These are phyloP conservation scores for Bertia moriformis DNA, from an alignment of 2,329 filamentous ascomycete genomes.

Conservation along the genomic window DNA sequence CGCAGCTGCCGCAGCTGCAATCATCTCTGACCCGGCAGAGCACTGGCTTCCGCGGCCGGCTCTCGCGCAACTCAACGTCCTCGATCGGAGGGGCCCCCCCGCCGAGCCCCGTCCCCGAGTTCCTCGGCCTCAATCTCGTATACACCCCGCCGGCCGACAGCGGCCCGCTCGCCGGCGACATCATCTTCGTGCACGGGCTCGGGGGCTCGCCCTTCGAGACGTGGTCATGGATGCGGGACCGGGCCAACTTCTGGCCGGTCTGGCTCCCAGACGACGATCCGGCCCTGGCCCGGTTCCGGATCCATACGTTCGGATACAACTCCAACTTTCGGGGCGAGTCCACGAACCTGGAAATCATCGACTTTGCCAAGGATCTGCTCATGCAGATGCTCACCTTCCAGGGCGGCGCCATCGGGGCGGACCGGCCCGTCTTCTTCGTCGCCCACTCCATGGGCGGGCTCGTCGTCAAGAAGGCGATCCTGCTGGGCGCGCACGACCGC, in stretches of 20 bases:
- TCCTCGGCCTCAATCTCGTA: slow-evolving; percentile 3
- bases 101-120: neutral
- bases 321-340: slow-evolving; percentile 2
- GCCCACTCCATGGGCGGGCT: slow-evolving; percentile 5
- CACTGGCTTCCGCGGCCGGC: neutral
- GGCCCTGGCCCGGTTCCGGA: slow-evolving; percentile 3
- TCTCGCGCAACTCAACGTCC: neutral
- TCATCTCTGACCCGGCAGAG: neutral
- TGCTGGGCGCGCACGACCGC: slow-evolving; percentile 2
- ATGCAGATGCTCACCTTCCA: slow-evolving; percentile 1
- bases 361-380: slow-evolving; percentile 5
- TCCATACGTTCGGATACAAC: slow-evolving; percentile 5
- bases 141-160: neutral
- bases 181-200: slow-evolving; percentile 5
- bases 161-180: slow-evolving; percentile 2
- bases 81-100: neutral
- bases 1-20: no score
- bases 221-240: slow-evolving; percentile 4
- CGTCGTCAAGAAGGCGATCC: slow-evolving; percentile 4
- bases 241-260: slow-evolving; percentile 3
- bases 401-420: slow-evolving; percentile 2
- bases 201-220: slow-evolving; percentile 3
- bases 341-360: slow-evolving; percentile 2
- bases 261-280: slow-evolving; percentile 3
- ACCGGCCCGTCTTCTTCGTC: slow-evolving; percentile 4